Conservation (phyloP, 1,284 basidiomycete genomes). For the Afroboletus lepidellus region DNA sequence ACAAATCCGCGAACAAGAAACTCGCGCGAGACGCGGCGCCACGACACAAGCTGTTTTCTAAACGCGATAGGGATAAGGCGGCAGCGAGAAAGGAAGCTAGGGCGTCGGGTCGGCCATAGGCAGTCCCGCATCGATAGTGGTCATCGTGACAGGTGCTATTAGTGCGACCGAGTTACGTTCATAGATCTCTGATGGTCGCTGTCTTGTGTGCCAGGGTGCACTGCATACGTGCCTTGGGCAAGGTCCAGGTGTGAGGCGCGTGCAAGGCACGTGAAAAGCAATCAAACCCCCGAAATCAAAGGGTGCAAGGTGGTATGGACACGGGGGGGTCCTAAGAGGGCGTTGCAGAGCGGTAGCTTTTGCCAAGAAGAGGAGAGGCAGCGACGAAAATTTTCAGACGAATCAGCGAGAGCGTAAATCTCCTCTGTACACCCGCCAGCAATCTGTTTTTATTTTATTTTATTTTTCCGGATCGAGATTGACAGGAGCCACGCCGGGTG, state of each 20-base stretch:
- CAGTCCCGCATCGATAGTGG: neutral
- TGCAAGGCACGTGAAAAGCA: constrained; percentile 32
- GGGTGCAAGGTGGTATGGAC: constrained; percentile 26
- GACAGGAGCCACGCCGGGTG: constrained; percentile 20
- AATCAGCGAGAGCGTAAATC: neutral
- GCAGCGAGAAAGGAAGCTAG: constrained; percentile 55
- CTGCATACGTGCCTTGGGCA: constrained; percentile 21
- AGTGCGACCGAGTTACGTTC: constrained; percentile 15
- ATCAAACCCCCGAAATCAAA: constrained; percentile 30
- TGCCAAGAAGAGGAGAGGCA: constrained; percentile 1
- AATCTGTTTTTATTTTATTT: neutral
- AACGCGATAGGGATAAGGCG: constrained; percentile 70
- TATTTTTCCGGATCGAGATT: constrained; percentile 21
- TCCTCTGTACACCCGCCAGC: constrained; percentile 1
- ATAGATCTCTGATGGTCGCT: constrained; percentile 18
- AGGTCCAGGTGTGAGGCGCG: constrained; percentile 25
- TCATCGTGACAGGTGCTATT: constrained; percentile 15
- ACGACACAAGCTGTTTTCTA: constrained; percentile 81
- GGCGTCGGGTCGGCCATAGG: constrained; percentile 36
- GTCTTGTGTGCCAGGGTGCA: constrained; percentile 15
- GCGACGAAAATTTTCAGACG: neutral
- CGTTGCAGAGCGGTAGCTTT: constrained; percentile 5
- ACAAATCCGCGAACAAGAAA: constrained; percentile 86
- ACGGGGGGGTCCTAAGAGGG: constrained; percentile 24
- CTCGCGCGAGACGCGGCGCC: constrained; percentile 65